Base-by-base conservation (phyloP, 1,139 yeast genomes). In the Kodamaea sp. region DNA sequence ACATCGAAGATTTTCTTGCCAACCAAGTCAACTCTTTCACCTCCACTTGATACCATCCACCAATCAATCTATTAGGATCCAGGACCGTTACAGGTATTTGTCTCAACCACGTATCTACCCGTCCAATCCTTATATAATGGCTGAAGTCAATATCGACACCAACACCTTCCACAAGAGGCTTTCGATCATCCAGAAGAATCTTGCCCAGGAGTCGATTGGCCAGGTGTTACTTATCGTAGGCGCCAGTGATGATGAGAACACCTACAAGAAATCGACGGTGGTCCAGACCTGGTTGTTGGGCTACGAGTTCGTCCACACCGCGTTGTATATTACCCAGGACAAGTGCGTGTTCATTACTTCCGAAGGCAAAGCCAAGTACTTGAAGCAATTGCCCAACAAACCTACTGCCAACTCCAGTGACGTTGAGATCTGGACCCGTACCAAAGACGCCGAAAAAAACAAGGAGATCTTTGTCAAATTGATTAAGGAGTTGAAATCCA, bases 261-360 rank as follows among this genome's bases (percentile, higher is more conserved):
- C 96, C 28, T 90, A 88, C 61, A 88, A 86, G 55, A 88, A 88
- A 61, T 83, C 96, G 9, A 83, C 96, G 0, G 85, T 86, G 31
- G 63, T 90, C 31, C 97, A 90, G 57, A 84, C 84, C 32, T 92
- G 97, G 97, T 68, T 92, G 39, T 67, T 92, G 39, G 97, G 97
- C 5, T 92, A 90, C 57, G 97, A 94, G 57, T 90, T 92, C 55
- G 95, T 96, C 15, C 94, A 95, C 38, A 89, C 97, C 1, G 82
- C 81, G 27, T 63, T 92, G 39, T 79, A 75, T 34, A 66, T 90
- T 41, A 76, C 86, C 5, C 72, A 75, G 36, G 76, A 76, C 28
- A 79, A 78, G 49, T 68, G 82, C 31, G 63, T 79, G 11, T 69
- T 92, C 39, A 73, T 90, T 40, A 90, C 97, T 0, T 82, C 94